Percentiles rank a stretch among this genome's conserved stretches.
phyloP scores from a whole-genome alignment of 208 protist species.

The Trypanosoma grayi region DNA sequence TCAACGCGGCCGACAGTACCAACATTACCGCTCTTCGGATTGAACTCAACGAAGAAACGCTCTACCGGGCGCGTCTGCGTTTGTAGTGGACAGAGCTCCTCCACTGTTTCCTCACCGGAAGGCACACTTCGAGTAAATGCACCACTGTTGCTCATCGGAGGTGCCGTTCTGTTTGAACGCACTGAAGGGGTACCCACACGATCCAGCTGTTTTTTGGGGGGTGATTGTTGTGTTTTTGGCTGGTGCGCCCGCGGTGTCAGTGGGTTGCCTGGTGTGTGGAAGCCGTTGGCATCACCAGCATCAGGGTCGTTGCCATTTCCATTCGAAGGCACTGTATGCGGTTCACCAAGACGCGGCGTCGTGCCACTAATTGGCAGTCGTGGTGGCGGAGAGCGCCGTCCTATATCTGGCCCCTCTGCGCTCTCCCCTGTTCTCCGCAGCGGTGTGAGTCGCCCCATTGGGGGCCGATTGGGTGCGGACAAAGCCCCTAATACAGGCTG shows the following conservation, averaged over 20 bases:
- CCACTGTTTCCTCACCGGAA: slow-evolving; percentile 26
- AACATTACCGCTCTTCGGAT: slow-evolving; percentile 8
- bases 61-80: slow-evolving; percentile 56
- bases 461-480: background rate
- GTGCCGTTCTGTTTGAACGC: background rate
- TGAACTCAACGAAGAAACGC: slow-evolving; percentile 80
- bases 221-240: background rate
- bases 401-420: background rate
- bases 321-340: background rate
- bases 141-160: background rate
- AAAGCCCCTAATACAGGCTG: background rate
- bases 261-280: background rate
- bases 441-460: slow-evolving; percentile 13
- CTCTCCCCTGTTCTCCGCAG: slow-evolving; percentile 1
- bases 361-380: background rate
- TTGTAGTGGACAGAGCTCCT: slow-evolving; percentile 71
- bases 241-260: slow-evolving; percentile 13
- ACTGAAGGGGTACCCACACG: background rate
- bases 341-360: background rate
- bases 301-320: slow-evolving; percentile 2
- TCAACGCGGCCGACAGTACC: slow-evolving; percentile 10
- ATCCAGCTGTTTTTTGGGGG: background rate
- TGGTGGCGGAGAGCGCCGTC: background rate
- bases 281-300: background rate
- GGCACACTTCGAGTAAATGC: background rate